These are phyloP conservation scores for Periconia macrospinosa DNA, from an alignment of 2,329 filamentous ascomycete species.

Conservation along the genomic window DNA sequence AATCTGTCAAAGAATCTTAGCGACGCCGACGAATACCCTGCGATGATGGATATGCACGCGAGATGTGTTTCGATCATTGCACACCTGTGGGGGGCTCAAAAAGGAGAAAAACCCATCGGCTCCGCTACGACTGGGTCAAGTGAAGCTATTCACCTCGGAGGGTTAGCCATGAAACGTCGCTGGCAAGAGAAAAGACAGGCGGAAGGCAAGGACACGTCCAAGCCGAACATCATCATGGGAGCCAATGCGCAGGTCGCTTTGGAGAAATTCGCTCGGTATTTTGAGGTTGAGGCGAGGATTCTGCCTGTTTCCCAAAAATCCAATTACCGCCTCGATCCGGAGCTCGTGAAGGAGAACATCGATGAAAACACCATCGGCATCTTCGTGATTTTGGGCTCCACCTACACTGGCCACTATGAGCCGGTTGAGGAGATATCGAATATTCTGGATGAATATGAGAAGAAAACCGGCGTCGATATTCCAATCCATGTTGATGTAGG, in stretches of 20 bases:
- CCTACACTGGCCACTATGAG: constrained; percentile 75
- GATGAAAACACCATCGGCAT: constrained; percentile 79
- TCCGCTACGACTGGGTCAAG: constrained; percentile 71
- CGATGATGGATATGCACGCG: constrained; percentile 59
- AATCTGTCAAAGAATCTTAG: constrained; percentile 72
- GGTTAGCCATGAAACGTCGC: constrained; percentile 72
- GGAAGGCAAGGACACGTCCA: constrained; percentile 63
- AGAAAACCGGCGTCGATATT: constrained; percentile 64
- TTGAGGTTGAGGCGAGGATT: constrained; percentile 70
- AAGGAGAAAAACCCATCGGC: constrained; percentile 66
- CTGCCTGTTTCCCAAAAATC: constrained; percentile 65
- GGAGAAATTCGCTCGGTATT: constrained; percentile 74
- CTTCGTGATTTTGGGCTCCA: constrained; percentile 71
- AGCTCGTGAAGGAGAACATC: constrained; percentile 65
- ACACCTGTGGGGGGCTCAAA: constrained; percentile 65
- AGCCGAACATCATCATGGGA: constrained; percentile 75
- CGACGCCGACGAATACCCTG: constrained; percentile 59
- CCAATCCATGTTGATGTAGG: constrained; percentile 65
- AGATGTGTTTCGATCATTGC: constrained; percentile 67
- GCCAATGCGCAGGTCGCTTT: constrained; percentile 73
- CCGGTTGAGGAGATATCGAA: constrained; percentile 69
- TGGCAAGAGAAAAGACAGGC: constrained; percentile 67
- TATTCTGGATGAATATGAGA: constrained; percentile 65
- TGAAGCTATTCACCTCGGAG: constrained; percentile 71
- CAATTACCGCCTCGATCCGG: constrained; percentile 64